Conservation (phyloP, 1,284 basidiomycete species). For the Naganishia sp. region DNA sequence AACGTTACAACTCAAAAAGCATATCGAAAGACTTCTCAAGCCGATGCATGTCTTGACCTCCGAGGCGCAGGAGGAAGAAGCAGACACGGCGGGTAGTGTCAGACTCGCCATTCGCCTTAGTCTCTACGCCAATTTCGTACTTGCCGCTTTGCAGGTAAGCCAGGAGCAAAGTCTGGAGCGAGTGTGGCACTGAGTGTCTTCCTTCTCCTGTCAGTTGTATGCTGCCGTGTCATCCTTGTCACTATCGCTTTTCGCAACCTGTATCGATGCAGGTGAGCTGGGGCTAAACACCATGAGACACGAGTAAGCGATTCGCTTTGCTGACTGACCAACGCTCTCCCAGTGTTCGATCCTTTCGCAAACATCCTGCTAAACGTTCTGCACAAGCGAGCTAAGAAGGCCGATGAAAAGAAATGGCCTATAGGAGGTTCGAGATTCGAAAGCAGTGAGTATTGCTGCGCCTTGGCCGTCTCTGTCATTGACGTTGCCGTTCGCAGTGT, state of each 20-base stretch:
- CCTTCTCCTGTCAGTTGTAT: slow-evolving; percentile 54
- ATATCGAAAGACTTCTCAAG: slow-evolving; percentile 81
- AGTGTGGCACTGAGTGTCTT: slow-evolving; percentile 18
- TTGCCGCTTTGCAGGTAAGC: slow-evolving; percentile 64
- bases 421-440: slow-evolving; percentile 86
- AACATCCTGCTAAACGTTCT: slow-evolving; percentile 82
- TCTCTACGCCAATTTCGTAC: slow-evolving; percentile 70
- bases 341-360: slow-evolving; percentile 82
- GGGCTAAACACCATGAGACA: not conserved
- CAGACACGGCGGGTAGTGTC: slow-evolving; percentile 60
- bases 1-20: slow-evolving; percentile 52
- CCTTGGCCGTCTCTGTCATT: too few relatives aligned
- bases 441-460: slow-evolving; percentile 61
- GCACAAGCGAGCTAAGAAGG: slow-evolving; percentile 68
- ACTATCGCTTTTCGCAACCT: slow-evolving; percentile 84
- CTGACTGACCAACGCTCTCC: not conserved
- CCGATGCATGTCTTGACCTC: slow-evolving; percentile 73
- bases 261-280: slow-evolving; percentile 68
- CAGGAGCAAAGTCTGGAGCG: slow-evolving; percentile 35
- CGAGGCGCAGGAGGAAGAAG: slow-evolving; percentile 41
- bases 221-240: slow-evolving; percentile 84
- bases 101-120: slow-evolving; percentile 86
- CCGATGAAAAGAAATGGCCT: slow-evolving; percentile 86
- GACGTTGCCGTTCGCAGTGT: not conserved
- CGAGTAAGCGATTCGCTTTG: not conserved